A percentile compares a stretch with the other conserved stretches of the same genome.
These are phyloP conservation scores for Pseudogymnoascus sp. DNA, from an alignment of 2,329 filamentous ascomycete genomes.

Conservation along the genomic window DNA sequence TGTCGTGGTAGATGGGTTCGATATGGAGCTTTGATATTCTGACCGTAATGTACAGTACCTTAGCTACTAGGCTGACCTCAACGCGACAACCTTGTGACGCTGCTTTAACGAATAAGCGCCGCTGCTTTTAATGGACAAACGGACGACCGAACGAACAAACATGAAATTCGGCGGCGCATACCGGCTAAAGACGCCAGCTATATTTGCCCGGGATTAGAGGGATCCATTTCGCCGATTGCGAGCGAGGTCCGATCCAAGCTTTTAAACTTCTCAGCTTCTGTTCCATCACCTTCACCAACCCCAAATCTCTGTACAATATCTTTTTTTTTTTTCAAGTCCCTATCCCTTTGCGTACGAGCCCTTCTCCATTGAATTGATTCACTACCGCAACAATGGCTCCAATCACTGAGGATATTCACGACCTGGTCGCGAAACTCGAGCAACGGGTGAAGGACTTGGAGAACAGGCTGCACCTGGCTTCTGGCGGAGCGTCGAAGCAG, in stretches of 20 bases:
- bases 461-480: conserved; percentile 48
- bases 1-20: conserved; percentile 7
- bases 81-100: background rate
- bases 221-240: conserved; percentile 6
- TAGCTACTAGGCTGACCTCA: conserved; percentile 7
- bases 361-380: conserved; percentile 10
- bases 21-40: conserved; percentile 6
- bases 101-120: conserved; percentile 3
- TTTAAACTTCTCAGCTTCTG: conserved; percentile 10
- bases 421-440: conserved; percentile 76
- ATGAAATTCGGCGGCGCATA: background rate
- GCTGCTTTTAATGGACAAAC: background rate
- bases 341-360: conserved; percentile 2
- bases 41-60: background rate
- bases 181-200: conserved; percentile 6
- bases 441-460: conserved; percentile 80
- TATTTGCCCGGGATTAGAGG: conserved; percentile 3
- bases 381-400: conserved; percentile 64
- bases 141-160: background rate
- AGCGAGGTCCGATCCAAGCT: conserved; percentile 9
- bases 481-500: conserved; percentile 43
- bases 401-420: conserved; percentile 78
- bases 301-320: conserved; percentile 17
- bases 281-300: conserved; percentile 12
- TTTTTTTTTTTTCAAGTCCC: conserved; percentile 16